Evolutionary conservation across 108 stramenopile genomes (phyloP).

Genomic region (Stephanodiscus triporus): DNA sequence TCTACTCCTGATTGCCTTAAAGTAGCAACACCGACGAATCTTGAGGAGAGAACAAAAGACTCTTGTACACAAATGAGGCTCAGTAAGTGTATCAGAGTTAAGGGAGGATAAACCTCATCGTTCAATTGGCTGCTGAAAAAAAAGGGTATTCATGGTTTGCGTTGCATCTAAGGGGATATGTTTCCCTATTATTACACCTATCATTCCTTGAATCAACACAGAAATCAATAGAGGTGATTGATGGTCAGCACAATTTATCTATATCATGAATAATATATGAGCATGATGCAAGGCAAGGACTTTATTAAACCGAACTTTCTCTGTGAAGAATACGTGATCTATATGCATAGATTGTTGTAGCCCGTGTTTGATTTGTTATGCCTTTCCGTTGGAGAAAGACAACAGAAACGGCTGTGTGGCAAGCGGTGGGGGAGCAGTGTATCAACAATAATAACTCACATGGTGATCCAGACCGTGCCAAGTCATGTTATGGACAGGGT

Average conservation of each 20-base stretch:
- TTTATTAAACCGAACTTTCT: neutral
- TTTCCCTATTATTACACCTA: too few relatives aligned
- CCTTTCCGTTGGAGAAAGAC: neutral
- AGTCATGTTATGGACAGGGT: too few relatives aligned
- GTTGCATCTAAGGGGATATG: neutral
- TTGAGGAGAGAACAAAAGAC: neutral
- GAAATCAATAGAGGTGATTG: too few relatives aligned
- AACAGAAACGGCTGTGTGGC: slow-evolving; percentile 6
- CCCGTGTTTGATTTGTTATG: neutral
- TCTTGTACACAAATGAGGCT: neutral
- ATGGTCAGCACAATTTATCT: too few relatives aligned
- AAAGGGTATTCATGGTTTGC: neutral
- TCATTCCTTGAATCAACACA: too few relatives aligned
- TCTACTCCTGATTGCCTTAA: neutral
- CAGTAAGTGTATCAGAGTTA: neutral
- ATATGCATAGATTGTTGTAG: neutral
- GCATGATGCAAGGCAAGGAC: slow-evolving; percentile 1
- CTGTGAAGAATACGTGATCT: neutral
- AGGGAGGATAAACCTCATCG: slow-evolving; percentile 3
- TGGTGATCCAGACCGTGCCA: too few relatives aligned
- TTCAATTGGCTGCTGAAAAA: neutral
- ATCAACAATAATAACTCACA: neutral
- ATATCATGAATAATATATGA: neutral
- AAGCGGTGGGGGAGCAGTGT: neutral
- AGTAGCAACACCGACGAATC: neutral